phyloP scores from a whole-genome alignment of 2,329 filamentous ascomycete genomes.

The Phialophora tarda region DNA sequence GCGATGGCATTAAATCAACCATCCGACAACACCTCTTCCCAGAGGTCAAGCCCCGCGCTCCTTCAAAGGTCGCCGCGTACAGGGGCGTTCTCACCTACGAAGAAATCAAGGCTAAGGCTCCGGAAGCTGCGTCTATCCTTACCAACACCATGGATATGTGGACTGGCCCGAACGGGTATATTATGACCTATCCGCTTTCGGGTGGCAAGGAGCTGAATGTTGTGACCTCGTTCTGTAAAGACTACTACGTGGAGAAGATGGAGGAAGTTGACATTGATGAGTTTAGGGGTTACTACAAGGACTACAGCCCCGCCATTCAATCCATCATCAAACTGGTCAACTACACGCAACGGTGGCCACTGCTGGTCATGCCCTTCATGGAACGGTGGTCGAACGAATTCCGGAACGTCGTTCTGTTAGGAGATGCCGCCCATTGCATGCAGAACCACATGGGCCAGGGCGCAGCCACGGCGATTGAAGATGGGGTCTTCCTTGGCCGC shows the following conservation, averaged over 20 bases:
- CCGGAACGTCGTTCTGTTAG: conserved; percentile 52
- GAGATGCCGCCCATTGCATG: conserved; percentile 43
- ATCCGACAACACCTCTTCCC: conserved; percentile 48
- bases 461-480: conserved; percentile 52
- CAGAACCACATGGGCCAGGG: conserved; percentile 51
- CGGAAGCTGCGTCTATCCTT: conserved; percentile 47
- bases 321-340: conserved; percentile 23
- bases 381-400: conserved; percentile 48
- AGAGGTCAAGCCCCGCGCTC: conserved; percentile 30
- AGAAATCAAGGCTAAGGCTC: conserved; percentile 47
- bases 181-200: conserved; percentile 56
- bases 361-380: conserved; percentile 51
- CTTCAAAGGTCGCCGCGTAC: conserved; percentile 18
- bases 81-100: conserved; percentile 15
- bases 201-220: conserved; percentile 35
- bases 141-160: conserved; percentile 53
- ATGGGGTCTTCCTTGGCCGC: conserved; percentile 49
- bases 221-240: conserved; percentile 18
- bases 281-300: conserved; percentile 37
- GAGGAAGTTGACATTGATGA: conserved; percentile 22
- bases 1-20: conserved; percentile 50
- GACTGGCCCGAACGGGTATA: conserved; percentile 49
- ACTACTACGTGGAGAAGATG: conserved; percentile 20
- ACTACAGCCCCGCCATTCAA: conserved; percentile 29
- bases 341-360: conserved; percentile 47